Conservation (phyloP, 2,329 filamentous ascomycete genomes). For the Lasiodiplodia citricola region DNA sequence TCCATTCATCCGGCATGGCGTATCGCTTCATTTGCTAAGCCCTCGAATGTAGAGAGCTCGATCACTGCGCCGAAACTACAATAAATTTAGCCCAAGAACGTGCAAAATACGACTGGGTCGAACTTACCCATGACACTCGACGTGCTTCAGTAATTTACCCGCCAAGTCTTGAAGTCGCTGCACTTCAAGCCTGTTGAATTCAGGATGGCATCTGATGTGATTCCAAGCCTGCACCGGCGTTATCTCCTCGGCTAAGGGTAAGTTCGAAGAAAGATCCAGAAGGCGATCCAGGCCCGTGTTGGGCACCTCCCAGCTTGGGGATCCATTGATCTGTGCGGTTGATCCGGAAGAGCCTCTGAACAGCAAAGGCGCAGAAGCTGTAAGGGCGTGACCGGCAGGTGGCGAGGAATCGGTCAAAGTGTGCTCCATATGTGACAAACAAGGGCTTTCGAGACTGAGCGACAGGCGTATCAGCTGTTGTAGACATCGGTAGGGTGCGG, state of each 20-base stretch:
- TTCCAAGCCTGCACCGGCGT: conserved; percentile 48
- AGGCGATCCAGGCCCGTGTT: conserved; percentile 32
- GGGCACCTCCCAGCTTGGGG: conserved; percentile 31
- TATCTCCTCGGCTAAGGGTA: conserved; percentile 36
- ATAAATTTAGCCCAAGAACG: neutral
- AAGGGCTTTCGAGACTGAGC: neutral
- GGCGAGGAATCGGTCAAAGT: conserved; percentile 28
- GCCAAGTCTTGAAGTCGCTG: conserved; percentile 25
- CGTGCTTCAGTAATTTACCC: neutral
- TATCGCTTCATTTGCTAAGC: neutral
- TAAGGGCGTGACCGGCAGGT: conserved; percentile 39
- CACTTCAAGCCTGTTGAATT: conserved; percentile 33
- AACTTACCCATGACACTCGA: conserved; percentile 2
- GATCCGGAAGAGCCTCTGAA: conserved; percentile 29
- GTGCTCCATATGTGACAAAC: neutral
- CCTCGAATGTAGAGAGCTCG: neutral
- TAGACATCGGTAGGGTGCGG: no score
- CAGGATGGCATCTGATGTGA: conserved; percentile 34
- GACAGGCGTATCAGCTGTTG: neutral
- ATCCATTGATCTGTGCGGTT: conserved; percentile 28
- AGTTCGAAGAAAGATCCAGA: conserved; percentile 31
- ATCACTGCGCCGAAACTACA: neutral
- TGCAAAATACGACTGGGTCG: neutral
- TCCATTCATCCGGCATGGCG: no score
- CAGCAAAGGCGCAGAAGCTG: conserved; percentile 37